Evolutionary conservation across 2,329 filamentous ascomycete species (phyloP).

Genomic region (Coniochaeta pulveracea): DNA sequence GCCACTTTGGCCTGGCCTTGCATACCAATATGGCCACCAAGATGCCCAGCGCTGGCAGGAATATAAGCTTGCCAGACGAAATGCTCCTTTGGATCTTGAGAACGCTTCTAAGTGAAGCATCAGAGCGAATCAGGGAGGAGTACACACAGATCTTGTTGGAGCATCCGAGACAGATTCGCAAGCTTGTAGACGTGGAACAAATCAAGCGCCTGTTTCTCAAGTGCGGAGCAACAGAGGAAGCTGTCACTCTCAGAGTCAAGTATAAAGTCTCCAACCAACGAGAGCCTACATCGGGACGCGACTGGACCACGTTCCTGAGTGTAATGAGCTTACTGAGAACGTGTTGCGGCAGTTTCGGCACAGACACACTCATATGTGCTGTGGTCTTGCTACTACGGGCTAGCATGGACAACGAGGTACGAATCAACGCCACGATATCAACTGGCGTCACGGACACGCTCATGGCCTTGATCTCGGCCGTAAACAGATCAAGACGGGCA

Average conservation of each 20-base stretch:
- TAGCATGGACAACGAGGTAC: constrained; percentile 1
- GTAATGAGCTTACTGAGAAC: neutral
- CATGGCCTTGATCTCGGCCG: neutral
- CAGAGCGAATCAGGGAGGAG: neutral
- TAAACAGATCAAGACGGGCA: too few species aligned
- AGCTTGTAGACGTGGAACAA: neutral
- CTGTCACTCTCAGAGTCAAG: neutral
- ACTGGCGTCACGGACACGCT: neutral
- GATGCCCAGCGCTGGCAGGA: neutral
- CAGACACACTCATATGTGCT: constrained; percentile 1
- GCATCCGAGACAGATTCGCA: neutral
- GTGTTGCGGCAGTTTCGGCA: neutral
- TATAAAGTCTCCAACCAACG: neutral
- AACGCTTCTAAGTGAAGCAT: neutral
- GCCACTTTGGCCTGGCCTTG: neutral
- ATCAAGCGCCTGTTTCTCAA: neutral
- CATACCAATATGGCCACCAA: constrained; percentile 1
- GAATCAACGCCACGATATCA: neutral
- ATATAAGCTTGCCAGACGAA: neutral
- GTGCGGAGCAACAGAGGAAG: neutral
- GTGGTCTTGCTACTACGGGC: neutral
- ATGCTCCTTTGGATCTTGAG: constrained; percentile 1
- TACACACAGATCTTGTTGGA: constrained; percentile 1
- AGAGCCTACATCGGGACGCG: too few species aligned
- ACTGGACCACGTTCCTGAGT: neutral